Evolutionary conservation across 805 yeast genomes (phyloP), one percentile per base, ranked within the genome.

Genomic region (Candida rishiriensis): DNA sequence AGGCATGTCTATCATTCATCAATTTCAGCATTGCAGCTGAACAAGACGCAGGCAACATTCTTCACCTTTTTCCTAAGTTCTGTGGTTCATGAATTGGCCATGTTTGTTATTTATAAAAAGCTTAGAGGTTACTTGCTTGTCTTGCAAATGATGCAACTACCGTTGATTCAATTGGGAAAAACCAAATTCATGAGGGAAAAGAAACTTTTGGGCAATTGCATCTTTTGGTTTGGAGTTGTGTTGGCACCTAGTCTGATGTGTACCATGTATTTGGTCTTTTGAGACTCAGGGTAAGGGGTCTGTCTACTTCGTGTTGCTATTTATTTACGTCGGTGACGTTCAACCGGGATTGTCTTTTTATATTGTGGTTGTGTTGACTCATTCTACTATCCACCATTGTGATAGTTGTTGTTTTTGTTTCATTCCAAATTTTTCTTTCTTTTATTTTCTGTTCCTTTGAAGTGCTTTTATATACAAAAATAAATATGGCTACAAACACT

Each of bases 1-100:
- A 76, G 98, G 52, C 99, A 95, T 60, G 98, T 93, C 2, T 95
- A 93, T 63, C 97, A 90, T 60, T 82, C 95, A 21, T 80, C 93
- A 10, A 85, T 91, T 46, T 80, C 93, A 52, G 81, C 88, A 0
- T 71, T 88, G 43, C 72, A 80, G 29, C 68, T 90, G 44, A 76
- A 78, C 49, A 87, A 81, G 59, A 46, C 57, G 1, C 71, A 74
- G 38, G 97, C 98, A 1, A 83, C 95, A 1, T 57, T 88, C 26
- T 63, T 85, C 56, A 88, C 96, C 2, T 88, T 88, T 57, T 56
- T 89, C 14, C 63, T 95, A 36, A 87, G 96, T 46, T 78, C 96
- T 3, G 49, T 86, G 4, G 78, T 93, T 37, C 99, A 93, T 64
- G 99, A 93, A 64, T 63, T 89, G 41, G 90, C 90, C 18, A 93